These are phyloP conservation scores for Aureobasidium sp. DNA, from an alignment of 2,329 filamentous ascomycete species.

Conservation along the genomic window DNA sequence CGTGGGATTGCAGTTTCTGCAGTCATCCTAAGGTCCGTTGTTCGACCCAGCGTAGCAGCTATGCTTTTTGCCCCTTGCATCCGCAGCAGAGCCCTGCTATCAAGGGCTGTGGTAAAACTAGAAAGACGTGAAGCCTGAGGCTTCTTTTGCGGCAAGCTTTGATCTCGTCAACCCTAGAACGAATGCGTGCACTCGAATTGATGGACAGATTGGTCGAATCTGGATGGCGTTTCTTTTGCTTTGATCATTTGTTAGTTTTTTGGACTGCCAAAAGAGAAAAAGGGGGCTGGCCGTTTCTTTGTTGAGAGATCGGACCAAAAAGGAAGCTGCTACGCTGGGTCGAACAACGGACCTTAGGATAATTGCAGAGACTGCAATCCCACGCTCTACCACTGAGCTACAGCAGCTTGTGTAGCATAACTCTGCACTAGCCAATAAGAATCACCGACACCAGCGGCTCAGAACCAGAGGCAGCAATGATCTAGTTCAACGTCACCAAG, in stretches of 20 bases:
- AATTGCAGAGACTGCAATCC: constrained; percentile 10
- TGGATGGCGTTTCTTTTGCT: neutral
- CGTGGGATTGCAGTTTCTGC: constrained; percentile 14
- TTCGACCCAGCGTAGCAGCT: constrained; percentile 15
- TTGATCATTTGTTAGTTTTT: neutral
- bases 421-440: neutral
- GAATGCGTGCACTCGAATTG: neutral
- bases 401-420: neutral
- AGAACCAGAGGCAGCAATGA: neutral
- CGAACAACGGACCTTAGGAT: constrained; percentile 15
- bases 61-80: neutral
- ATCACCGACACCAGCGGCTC: too few species aligned
- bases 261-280: neutral
- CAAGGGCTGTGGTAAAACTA: neutral
- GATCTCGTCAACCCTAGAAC: neutral
- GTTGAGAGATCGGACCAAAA: neutral
- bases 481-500: neutral
- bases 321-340: constrained; percentile 13
- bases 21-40: constrained; percentile 15
- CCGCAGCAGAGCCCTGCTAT: neutral
- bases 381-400: constrained; percentile 15
- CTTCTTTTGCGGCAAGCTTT: neutral
- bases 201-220: neutral
- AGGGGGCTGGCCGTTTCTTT: neutral
- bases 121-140: neutral